Percentiles rank a stretch among this genome's conserved stretches.
Conservation (phyloP, 345 rosid species). For the Dovyalis caffra region DNA sequence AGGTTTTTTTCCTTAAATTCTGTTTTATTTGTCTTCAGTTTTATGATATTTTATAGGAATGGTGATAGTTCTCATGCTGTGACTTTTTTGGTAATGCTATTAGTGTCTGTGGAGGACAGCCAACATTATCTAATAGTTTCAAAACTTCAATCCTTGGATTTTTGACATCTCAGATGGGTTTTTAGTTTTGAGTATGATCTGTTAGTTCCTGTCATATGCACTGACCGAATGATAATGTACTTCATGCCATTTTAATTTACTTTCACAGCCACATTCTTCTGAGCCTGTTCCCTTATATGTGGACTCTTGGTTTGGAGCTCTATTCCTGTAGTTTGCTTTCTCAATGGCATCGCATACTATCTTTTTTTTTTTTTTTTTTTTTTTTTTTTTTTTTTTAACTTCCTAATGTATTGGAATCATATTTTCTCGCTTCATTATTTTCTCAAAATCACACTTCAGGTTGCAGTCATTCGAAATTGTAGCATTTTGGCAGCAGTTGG, state of each 20-base stretch:
- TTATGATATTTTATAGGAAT: background rate
- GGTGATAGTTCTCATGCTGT: background rate
- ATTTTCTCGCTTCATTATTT: constrained; percentile 14
- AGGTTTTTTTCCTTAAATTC: background rate
- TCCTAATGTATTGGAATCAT: constrained; percentile 6
- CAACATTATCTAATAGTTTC: background rate
- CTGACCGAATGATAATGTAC: background rate
- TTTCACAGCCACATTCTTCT: background rate
- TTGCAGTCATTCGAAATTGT: constrained; percentile 77
- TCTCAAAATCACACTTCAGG: constrained; percentile 40
- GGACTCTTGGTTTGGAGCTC: background rate
- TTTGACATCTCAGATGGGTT: background rate
- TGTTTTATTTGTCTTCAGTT: background rate
- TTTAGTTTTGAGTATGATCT: background rate
- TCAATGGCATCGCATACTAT: background rate
- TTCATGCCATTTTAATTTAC: background rate
- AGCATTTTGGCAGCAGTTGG: constrained; percentile 97
- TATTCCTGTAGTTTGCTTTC: background rate
- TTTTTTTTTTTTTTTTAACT: too few relatives aligned
- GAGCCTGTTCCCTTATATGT: background rate
- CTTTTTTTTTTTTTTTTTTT: background rate
- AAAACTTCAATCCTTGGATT: background rate
- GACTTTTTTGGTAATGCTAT: background rate
- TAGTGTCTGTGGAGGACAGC: background rate
- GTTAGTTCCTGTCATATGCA: background rate